A percentile compares a stretch with the other conserved stretches of the same genome.
These are phyloP conservation scores for Fusarium sp. DNA, from an alignment of 2,329 filamentous ascomycete genomes.

Conservation along the genomic window DNA sequence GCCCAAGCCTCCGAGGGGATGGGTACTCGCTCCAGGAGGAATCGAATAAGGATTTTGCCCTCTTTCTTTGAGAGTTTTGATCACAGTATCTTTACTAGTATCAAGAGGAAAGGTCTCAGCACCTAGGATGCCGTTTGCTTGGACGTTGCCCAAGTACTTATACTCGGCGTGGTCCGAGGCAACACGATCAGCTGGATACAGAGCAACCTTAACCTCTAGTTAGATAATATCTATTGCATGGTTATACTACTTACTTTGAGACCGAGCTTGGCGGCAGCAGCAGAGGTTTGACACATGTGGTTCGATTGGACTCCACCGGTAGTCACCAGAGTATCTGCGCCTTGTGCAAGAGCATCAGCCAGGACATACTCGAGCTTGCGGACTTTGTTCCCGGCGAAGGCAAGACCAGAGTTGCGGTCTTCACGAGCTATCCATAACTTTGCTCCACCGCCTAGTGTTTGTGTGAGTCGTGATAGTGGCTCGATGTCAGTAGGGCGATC, in stretches of 20 bases:
- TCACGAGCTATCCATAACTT: constrained; percentile 30
- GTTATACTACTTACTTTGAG: constrained; percentile 2
- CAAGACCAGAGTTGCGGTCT: constrained; percentile 37
- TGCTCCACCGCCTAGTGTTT: neutral
- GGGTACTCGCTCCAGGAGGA: constrained; percentile 27
- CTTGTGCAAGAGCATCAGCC: constrained; percentile 24
- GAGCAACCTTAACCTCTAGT: constrained; percentile 13
- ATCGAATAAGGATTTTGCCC: constrained; percentile 28
- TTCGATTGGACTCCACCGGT: constrained; percentile 35
- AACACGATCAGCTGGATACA: constrained; percentile 26
- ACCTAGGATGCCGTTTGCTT: constrained; percentile 26
- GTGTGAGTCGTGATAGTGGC: constrained; percentile 19
- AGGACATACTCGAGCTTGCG: constrained; percentile 37
- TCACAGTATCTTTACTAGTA: constrained; percentile 14
- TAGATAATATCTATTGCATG: rapidly evolving
- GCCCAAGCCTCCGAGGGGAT: constrained; percentile 25
- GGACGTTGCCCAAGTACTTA: constrained; percentile 27
- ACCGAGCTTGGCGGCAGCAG: constrained; percentile 30
- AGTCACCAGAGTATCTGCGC: constrained; percentile 32
- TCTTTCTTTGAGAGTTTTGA: constrained; percentile 1
- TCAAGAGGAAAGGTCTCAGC: constrained; percentile 28
- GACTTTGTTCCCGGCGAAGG: constrained; percentile 35
- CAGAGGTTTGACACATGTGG: constrained; percentile 38
- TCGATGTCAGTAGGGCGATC: constrained; percentile 31
- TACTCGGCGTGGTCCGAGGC: constrained; percentile 17